Conservation (phyloP, 2,329 filamentous ascomycete genomes). For the Daldinia sp. region DNA sequence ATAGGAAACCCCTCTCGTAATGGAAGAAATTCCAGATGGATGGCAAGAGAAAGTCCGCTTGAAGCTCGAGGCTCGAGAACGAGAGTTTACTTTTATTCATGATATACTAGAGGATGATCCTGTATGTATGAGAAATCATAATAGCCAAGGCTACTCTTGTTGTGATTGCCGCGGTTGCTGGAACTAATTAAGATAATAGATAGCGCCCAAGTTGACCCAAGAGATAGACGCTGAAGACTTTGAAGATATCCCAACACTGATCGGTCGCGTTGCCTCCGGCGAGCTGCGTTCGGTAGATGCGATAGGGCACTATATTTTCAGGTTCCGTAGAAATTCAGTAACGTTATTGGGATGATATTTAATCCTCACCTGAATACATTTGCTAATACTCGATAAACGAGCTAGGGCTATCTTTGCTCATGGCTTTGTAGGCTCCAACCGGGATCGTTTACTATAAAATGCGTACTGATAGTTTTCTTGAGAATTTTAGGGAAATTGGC, state of each 20-base stretch:
- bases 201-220: constrained; percentile 22
- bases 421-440: constrained; percentile 4
- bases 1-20: constrained; percentile 16
- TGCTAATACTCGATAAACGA: constrained; percentile 2
- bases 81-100: constrained; percentile 20
- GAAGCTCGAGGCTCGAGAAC: constrained; percentile 28
- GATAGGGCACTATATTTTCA: constrained; percentile 36
- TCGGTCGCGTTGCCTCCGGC: constrained; percentile 26
- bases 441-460: background rate
- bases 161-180: constrained; percentile 2
- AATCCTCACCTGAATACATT: background rate
- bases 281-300: constrained; percentile 34
- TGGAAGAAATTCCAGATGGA: constrained; percentile 5
- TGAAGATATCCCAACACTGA: constrained; percentile 27
- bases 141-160: background rate
- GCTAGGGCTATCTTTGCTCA: constrained; percentile 22
- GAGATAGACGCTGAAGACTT: constrained; percentile 16
- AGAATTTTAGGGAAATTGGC: constrained; percentile 38
- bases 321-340: constrained; percentile 27
- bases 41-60: constrained; percentile 32
- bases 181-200: constrained; percentile 13
- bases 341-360: background rate
- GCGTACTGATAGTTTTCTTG: background rate
- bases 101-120: too few species aligned
- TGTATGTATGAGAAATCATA: constrained; percentile 18